Conservation (phyloP, 768 basidiomycete genomes). For the Termitomyces titanicus region DNA sequence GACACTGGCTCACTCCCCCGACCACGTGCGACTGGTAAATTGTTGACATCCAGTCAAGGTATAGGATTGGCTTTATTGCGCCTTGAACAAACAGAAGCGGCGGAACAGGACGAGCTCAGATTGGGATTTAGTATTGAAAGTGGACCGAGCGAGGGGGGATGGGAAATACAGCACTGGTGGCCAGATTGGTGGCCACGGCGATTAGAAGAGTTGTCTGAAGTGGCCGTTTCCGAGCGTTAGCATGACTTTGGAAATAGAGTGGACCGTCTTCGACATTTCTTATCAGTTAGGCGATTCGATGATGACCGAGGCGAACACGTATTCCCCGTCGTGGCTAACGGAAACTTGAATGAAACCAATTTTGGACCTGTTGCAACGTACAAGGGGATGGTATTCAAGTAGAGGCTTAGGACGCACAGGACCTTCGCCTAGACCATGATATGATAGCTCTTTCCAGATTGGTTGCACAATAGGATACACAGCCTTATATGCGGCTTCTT, state of each 20-base stretch:
- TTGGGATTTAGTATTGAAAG: conserved; percentile 35
- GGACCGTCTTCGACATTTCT: neutral
- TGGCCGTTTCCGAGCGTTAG: neutral
- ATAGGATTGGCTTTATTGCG: conserved; percentile 79
- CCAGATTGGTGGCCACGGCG: conserved; percentile 59
- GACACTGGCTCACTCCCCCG: conserved; percentile 39
- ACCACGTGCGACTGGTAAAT: conserved; percentile 71
- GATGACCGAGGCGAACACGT: conserved; percentile 65
- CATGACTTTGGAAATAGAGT: neutral
- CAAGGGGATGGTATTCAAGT: conserved; percentile 41
- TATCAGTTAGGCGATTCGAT: conserved; percentile 38
- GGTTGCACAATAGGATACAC: conserved; percentile 58
- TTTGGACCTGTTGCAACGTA: conserved; percentile 12
- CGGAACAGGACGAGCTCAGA: conserved; percentile 42
- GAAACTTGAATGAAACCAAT: conserved; percentile 56
- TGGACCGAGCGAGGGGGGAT: conserved; percentile 25
- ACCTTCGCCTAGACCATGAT: conserved; percentile 27
- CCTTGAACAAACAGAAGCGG: conserved; percentile 66
- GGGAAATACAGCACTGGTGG: conserved; percentile 62
- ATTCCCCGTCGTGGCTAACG: conserved; percentile 81
- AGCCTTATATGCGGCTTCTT: conserved; percentile 88
- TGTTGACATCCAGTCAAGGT: conserved; percentile 56
- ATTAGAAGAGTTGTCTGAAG: conserved; percentile 11
- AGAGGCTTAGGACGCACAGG: conserved; percentile 26
- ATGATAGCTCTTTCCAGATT: conserved; percentile 76